Evolutionary conservation across 2,329 filamentous ascomycete species (phyloP).

Genomic region (Thelonectria discophora): DNA sequence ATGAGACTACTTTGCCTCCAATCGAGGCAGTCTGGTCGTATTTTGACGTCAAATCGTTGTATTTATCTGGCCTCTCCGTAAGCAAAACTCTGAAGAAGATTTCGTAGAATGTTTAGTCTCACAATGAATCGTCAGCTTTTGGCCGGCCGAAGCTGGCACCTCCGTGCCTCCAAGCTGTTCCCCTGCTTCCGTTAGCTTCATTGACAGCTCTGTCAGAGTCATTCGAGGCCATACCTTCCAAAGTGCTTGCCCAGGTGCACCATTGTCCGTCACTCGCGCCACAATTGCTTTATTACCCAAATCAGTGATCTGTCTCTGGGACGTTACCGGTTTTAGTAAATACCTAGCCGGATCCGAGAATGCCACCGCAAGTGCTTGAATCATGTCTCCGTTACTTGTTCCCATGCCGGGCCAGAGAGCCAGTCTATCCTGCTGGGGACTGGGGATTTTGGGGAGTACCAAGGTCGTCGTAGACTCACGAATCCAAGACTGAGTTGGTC

Average conservation of each 20-base stretch:
- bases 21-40: conserved; percentile 29
- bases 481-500: conserved; percentile 30
- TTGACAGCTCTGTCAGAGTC: too few species aligned
- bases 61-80: conserved; percentile 12
- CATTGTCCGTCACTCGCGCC: conserved; percentile 27
- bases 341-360: conserved; percentile 26
- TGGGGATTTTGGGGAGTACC: conserved; percentile 25
- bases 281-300: conserved; percentile 16
- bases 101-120: not conserved
- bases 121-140: conserved; percentile 29
- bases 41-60: conserved; percentile 28
- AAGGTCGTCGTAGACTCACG: conserved; percentile 29
- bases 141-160: conserved; percentile 23
- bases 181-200: not conserved
- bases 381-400: conserved; percentile 25
- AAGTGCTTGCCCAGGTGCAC: conserved; percentile 31
- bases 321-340: not conserved
- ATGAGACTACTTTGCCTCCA: conserved; percentile 17
- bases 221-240: conserved; percentile 7
- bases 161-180: conserved; percentile 27
- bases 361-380: conserved; percentile 30
- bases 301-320: not conserved
- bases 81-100: too few species aligned
- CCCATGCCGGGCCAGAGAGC: conserved; percentile 33
- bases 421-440: conserved; percentile 24